Evolutionary conservation across 352 stramenopile species (phyloP).

Genomic region (Albugo laibachii): DNA sequence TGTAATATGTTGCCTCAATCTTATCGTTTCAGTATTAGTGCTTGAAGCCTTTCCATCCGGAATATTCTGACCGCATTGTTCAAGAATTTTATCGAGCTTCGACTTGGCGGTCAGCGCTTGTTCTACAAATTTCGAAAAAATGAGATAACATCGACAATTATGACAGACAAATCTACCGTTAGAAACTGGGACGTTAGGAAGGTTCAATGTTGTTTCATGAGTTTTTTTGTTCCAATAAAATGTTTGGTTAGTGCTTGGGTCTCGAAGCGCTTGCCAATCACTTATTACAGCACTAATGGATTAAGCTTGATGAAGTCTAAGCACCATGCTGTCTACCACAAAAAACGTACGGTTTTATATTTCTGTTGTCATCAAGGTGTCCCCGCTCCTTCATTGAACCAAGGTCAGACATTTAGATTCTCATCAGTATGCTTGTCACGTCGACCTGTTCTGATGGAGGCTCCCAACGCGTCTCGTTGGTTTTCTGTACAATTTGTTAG

Average conservation of each 20-base stretch:
- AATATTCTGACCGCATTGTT: slow-evolving; percentile 11
- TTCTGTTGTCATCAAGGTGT: too few species aligned
- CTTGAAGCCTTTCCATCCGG: not conserved
- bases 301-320: too few species aligned
- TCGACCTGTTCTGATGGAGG: slow-evolving; percentile 5
- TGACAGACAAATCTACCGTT: not conserved
- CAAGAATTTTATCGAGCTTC: slow-evolving; percentile 33
- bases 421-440: too few species aligned
- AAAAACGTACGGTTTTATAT: too few species aligned
- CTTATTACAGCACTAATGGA: slow-evolving; percentile 8
- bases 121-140: slow-evolving; percentile 6
- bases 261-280: slow-evolving; percentile 36
- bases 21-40: too few species aligned
- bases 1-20: too few species aligned
- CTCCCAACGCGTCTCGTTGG: slow-evolving; percentile 63
- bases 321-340: too few species aligned
- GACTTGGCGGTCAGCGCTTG: slow-evolving; percentile 39
- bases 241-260: slow-evolving; percentile 23
- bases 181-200: slow-evolving; percentile 30
- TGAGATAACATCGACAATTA: not conserved
- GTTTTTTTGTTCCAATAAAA: slow-evolving; percentile 68
- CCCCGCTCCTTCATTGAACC: too few species aligned
- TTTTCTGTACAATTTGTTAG: slow-evolving; percentile 15
- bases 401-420: too few species aligned
- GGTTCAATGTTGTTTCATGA: slow-evolving; percentile 54